Evolutionary conservation across 2,329 filamentous ascomycete species (phyloP).

Genomic region (Verticillium albo-atrum): DNA sequence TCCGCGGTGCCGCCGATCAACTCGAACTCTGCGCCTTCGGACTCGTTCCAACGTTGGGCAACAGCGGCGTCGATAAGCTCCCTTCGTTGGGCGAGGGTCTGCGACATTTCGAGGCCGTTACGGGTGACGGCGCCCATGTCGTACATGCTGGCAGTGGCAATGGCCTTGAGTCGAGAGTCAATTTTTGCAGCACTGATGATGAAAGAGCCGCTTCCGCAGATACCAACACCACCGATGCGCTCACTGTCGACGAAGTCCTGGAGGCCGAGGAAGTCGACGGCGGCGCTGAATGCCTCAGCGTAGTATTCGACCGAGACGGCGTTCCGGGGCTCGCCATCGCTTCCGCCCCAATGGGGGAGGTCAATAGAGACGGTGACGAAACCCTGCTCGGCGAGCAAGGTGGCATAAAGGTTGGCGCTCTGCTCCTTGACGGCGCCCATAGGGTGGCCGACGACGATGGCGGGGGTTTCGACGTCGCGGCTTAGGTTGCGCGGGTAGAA

Average conservation of each 20-base stretch:
- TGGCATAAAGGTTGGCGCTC: conserved; percentile 23
- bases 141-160: conserved; percentile 13
- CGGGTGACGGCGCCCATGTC: conserved; percentile 4
- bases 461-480: neutral
- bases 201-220: conserved; percentile 24
- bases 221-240: conserved; percentile 24
- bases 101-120: neutral
- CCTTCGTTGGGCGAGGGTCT: neutral
- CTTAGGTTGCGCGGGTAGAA: neutral
- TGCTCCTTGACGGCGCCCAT: conserved; percentile 25
- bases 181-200: conserved; percentile 30
- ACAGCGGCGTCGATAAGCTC: too few species aligned
- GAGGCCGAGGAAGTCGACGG: conserved; percentile 22
- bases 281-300: conserved; percentile 23
- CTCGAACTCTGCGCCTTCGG: too few species aligned
- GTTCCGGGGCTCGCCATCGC: conserved; percentile 18
- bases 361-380: conserved; percentile 21
- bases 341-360: conserved; percentile 18
- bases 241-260: conserved; percentile 19
- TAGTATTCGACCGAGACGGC: conserved; percentile 19
- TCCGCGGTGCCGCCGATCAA: too few species aligned
- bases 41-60: too few species aligned
- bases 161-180: conserved; percentile 17
- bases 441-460: conserved; percentile 21
- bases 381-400: conserved; percentile 15